A percentile compares a stretch with the other conserved stretches of the same genome.
phyloP scores from a whole-genome alignment of 2,329 filamentous ascomycete genomes.

The Fusarium sterilihyphosum region DNA sequence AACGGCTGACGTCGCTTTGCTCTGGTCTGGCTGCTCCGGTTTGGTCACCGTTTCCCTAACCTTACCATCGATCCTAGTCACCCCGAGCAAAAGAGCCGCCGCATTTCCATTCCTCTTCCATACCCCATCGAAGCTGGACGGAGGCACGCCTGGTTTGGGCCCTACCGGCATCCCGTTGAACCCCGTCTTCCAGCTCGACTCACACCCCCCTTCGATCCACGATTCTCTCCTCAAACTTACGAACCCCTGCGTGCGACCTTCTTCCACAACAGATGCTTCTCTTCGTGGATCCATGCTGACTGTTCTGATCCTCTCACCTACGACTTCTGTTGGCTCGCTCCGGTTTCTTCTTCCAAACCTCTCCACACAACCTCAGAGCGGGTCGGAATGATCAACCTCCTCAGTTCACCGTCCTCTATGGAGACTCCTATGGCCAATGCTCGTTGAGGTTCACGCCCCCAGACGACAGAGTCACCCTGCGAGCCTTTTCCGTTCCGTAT shows the following conservation, averaged over 20 bases:
- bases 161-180: slow-evolving; percentile 26
- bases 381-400: slow-evolving; percentile 51
- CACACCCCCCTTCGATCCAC: slow-evolving; percentile 40
- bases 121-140: slow-evolving; percentile 38
- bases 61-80: slow-evolving; percentile 38
- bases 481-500: slow-evolving; percentile 33
- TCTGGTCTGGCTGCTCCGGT: slow-evolving; percentile 3
- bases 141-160: slow-evolving; percentile 29
- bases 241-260: slow-evolving; percentile 36
- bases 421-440: slow-evolving; percentile 46
- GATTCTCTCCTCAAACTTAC: slow-evolving; percentile 33
- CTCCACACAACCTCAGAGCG: slow-evolving; percentile 47
- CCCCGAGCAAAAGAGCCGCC: slow-evolving; percentile 45
- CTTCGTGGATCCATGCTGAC: slow-evolving; percentile 41
- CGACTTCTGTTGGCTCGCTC: slow-evolving; percentile 41
- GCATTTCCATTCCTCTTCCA: slow-evolving; percentile 42
- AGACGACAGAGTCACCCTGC: slow-evolving; percentile 34
- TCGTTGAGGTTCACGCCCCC: slow-evolving; percentile 43
- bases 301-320: slow-evolving; percentile 33
- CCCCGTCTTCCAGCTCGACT: slow-evolving; percentile 31
- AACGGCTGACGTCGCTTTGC: slow-evolving; percentile 38
- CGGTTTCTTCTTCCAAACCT: slow-evolving; percentile 37
- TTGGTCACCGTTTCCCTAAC: slow-evolving; percentile 32
- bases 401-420: slow-evolving; percentile 46
- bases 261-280: slow-evolving; percentile 37